phyloP scores from a whole-genome alignment of 495 filamentous ascomycete genomes.

The Sabuloglossum arenarium region DNA sequence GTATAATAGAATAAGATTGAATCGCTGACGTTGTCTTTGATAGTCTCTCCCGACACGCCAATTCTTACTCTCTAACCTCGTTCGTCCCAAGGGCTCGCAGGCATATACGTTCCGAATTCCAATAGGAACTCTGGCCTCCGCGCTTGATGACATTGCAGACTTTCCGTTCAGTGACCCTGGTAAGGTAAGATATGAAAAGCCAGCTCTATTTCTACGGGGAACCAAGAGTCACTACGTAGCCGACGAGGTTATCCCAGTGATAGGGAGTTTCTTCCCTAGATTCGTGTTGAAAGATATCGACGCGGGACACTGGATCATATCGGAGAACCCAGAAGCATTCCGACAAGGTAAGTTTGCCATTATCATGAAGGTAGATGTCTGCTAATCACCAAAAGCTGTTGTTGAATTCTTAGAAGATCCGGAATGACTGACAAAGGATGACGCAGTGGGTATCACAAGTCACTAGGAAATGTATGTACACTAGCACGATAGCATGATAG shows the following conservation, averaged over 20 bases:
- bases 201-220: constrained; percentile 66
- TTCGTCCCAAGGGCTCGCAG: constrained; percentile 27
- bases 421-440: neutral
- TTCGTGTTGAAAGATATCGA: constrained; percentile 68
- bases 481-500: too few species aligned
- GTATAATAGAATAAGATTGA: neutral
- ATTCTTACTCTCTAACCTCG: constrained; percentile 82
- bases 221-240: constrained; percentile 68
- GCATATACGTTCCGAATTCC: constrained; percentile 34
- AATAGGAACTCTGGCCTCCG: constrained; percentile 29
- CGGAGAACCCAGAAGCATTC: constrained; percentile 79
- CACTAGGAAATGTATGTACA: neutral
- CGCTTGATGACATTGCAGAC: constrained; percentile 51
- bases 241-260: constrained; percentile 69
- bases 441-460: neutral
- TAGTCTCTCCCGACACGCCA: constrained; percentile 59
- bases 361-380: constrained; percentile 4
- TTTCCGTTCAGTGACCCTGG: constrained; percentile 61
- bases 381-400: constrained; percentile 24
- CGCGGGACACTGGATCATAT: constrained; percentile 84
- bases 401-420: constrained; percentile 28
- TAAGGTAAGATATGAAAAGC: constrained; percentile 43
- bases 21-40: constrained; percentile 4
- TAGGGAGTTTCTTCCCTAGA: constrained; percentile 75
- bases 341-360: constrained; percentile 37